phyloP scores from a whole-genome alignment of 768 basidiomycete species.

The Trametes meyenii region DNA sequence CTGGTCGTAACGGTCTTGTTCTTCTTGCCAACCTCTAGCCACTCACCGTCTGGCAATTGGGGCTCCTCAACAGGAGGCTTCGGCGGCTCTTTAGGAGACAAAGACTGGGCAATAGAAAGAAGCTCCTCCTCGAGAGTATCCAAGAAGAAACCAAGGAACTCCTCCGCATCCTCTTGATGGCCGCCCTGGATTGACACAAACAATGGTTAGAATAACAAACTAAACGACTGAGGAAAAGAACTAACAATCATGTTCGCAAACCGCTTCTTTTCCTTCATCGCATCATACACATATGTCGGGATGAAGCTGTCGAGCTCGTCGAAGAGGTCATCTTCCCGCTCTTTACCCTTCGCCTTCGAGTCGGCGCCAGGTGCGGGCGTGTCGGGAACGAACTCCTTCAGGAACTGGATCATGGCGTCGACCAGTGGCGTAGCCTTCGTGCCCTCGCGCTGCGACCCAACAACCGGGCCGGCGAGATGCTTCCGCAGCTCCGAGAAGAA shows the following conservation, averaged over 20 bases:
- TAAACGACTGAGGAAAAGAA: slow-evolving; percentile 22
- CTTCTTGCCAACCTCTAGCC: slow-evolving; percentile 92
- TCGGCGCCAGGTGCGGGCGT: slow-evolving; percentile 26
- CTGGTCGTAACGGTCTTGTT: slow-evolving; percentile 82
- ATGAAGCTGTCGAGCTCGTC: slow-evolving; percentile 75
- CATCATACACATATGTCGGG: slow-evolving; percentile 86
- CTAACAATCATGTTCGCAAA: slow-evolving; percentile 91
- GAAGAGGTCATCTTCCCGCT: slow-evolving; percentile 45
- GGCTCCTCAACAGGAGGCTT: slow-evolving; percentile 36
- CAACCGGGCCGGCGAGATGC: slow-evolving; percentile 43
- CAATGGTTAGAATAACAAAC: slow-evolving; percentile 8
- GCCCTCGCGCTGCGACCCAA: slow-evolving; percentile 34
- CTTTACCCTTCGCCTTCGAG: slow-evolving; percentile 46
- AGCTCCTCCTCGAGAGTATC: slow-evolving; percentile 95
- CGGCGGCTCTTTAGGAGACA: slow-evolving; percentile 38
- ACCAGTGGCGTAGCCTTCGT: slow-evolving; percentile 56
- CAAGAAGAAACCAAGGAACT: slow-evolving; percentile 96
- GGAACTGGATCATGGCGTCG: slow-evolving; percentile 69
- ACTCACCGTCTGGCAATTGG: slow-evolving; percentile 61
- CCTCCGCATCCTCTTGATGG: slow-evolving; percentile 97
- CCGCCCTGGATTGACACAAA: slow-evolving; percentile 57
- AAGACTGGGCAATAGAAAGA: slow-evolving; percentile 59
- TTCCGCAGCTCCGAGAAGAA: slow-evolving; percentile 75
- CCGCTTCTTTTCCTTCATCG: slow-evolving; percentile 89
- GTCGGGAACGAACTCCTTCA: slow-evolving; percentile 67